Evolutionary conservation across 345 rosid species (phyloP), one percentile per base, ranked within the genome.

Genomic region (Boechera retrofracta): DNA sequence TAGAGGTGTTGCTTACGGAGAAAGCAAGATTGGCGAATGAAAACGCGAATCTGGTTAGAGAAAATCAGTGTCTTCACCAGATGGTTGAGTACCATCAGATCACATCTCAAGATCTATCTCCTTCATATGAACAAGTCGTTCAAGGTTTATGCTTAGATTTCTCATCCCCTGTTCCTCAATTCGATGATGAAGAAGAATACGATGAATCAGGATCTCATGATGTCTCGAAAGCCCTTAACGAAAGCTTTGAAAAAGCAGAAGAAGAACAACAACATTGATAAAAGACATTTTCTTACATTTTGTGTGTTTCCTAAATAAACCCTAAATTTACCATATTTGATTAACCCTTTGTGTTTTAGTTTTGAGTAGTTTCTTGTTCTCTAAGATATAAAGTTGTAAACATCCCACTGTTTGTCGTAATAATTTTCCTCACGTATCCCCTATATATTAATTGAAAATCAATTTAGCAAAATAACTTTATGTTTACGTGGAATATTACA

Each of bases 21-120:
- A 95, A 95, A 80, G 91, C 97, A 0, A 87, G 98, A 67, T 79
- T 93, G 72, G 93, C 98, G 0, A 91, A 82, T 60, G 99, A 93
- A 41, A 95, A 93, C 44, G 89, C 98, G 0, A 93, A 87, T 63
- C 81, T 93, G 51, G 75, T 74, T 2, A 84, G 97, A 76, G 99
- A 95, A 65, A 95, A 95, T 77, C 93, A 91, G 54, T 95, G 97
- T 85, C 94, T 93, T 69, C 88, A 84, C 65, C 93, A 91, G 71
- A 84, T 91, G 64, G 98, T 89, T 3, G 89, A 92, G 80, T 93
- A 95, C 75, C 98, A 93, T 80, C 98, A 87, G 68, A 67, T 88
- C 59, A 88, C 96, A 49, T 84, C 97, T 31, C 89, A 89, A 56
- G 93, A 88, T 80, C 87, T 95, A 54, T 86, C 99, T 51, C 87